These are phyloP conservation scores for Aphanomyces stellatus DNA, from an alignment of 352 stramenopile species.

Conservation along the genomic window DNA sequence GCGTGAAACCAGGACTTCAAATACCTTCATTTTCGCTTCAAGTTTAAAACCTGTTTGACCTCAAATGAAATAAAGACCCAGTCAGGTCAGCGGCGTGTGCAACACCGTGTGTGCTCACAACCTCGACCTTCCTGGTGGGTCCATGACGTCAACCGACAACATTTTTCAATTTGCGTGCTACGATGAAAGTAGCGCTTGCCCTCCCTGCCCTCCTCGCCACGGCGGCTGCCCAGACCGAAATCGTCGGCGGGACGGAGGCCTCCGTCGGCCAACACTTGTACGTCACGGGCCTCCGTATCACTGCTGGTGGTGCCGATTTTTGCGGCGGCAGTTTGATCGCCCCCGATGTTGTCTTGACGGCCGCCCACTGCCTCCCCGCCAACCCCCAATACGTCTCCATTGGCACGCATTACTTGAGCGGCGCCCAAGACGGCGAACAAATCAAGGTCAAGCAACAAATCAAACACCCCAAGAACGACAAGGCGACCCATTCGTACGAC, in stretches of 20 bases:
- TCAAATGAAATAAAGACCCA: too few relatives aligned
- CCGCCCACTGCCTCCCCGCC: conserved; percentile 25
- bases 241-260: neutral
- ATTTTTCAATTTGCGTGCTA: too few relatives aligned
- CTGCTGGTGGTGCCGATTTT: neutral
- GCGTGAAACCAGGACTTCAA: too few relatives aligned
- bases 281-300: neutral
- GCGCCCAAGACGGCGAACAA: conserved; percentile 25
- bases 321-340: conserved; percentile 29
- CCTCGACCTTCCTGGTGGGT: too few relatives aligned
- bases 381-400: conserved; percentile 39
- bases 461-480: conserved; percentile 24
- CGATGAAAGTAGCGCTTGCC: too few relatives aligned
- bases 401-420: conserved; percentile 42
- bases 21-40: too few relatives aligned
- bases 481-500: conserved; percentile 32
- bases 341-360: conserved; percentile 27
- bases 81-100: too few relatives aligned
- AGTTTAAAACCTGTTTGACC: too few relatives aligned
- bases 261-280: conserved; percentile 4
- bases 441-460: conserved; percentile 29
- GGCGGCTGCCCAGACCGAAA: neutral
- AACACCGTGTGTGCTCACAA: too few relatives aligned
- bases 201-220: neutral
- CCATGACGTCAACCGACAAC: too few relatives aligned